Evolutionary conservation across 2,329 filamentous ascomycete genomes (phyloP).

Genomic region (Calonectria honghensis): DNA sequence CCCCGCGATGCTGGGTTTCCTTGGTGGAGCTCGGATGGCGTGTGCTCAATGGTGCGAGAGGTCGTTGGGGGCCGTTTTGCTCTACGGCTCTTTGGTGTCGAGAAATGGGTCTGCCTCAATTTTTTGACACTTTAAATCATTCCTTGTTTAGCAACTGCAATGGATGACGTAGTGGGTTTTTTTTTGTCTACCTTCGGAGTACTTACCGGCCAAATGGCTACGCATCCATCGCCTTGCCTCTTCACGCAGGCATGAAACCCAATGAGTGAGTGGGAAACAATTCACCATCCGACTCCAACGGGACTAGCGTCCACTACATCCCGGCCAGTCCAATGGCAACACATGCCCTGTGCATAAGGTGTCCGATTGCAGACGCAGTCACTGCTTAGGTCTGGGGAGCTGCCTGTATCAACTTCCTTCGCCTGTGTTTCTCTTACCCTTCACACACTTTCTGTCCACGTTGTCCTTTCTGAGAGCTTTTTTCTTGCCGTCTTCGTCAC

Average conservation of each 20-base stretch:
- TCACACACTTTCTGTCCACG: neutral
- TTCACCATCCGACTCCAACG: constrained; percentile 1
- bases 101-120: neutral
- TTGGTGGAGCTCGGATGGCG: constrained; percentile 3
- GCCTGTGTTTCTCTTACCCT: neutral
- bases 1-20: neutral
- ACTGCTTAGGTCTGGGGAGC: neutral
- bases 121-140: neutral
- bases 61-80: neutral
- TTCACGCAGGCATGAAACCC: neutral
- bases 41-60: neutral
- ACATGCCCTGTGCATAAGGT: constrained; percentile 27
- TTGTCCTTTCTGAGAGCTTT: neutral
- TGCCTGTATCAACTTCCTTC: constrained; percentile 12
- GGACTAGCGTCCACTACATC: constrained; percentile 22
- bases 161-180: neutral
- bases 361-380: constrained; percentile 12
- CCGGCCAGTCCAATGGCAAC: constrained; percentile 21
- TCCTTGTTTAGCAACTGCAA: neutral
- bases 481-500: neutral
- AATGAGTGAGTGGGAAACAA: neutral
- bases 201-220: neutral
- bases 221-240: neutral
- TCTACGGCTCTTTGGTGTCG: neutral
- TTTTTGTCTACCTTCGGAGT: neutral